Evolutionary conservation across 2,329 filamentous ascomycete genomes (phyloP).

Genomic region (Sporothrix dimorphospora): DNA sequence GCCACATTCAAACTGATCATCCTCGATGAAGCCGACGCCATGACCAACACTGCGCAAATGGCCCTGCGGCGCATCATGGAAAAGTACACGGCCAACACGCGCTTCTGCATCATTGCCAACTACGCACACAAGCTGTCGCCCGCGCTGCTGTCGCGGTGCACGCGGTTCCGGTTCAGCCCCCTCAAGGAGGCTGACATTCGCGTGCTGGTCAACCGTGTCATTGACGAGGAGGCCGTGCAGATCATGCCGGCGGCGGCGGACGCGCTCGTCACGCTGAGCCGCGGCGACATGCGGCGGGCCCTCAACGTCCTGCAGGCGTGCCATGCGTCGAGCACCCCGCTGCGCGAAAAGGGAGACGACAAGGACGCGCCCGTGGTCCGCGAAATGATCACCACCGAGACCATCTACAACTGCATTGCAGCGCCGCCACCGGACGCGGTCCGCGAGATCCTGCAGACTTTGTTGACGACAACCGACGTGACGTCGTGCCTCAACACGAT

Average conservation of each 20-base stretch:
- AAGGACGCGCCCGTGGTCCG: constrained; percentile 68
- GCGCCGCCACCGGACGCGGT: constrained; percentile 91
- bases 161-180: constrained; percentile 91
- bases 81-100: constrained; percentile 96
- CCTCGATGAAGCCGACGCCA: constrained; percentile 97
- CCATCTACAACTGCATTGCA: constrained; percentile 97
- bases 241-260: constrained; percentile 81
- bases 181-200: constrained; percentile 87
- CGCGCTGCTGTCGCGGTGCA: constrained; percentile 89
- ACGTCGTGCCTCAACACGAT: constrained; percentile 87
- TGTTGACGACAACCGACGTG: constrained; percentile 84
- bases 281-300: constrained; percentile 93
- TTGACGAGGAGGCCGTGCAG: constrained; percentile 82
- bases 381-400: constrained; percentile 82
- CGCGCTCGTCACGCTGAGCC: constrained; percentile 82
- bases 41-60: constrained; percentile 99
- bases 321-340: constrained; percentile 83
- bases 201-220: constrained; percentile 82
- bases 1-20: constrained; percentile 94
- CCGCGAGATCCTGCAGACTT: constrained; percentile 77
- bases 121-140: constrained; percentile 98
- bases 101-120: constrained; percentile 98
- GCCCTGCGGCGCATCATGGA: constrained; percentile 96
- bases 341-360: constrained; percentile 57
- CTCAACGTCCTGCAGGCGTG: constrained; percentile 96